Percentiles rank a stretch among this genome's conserved stretches.
These are phyloP conservation scores for Rosellinia necatrix DNA, from an alignment of 2,329 filamentous ascomycete genomes.

Conservation along the genomic window DNA sequence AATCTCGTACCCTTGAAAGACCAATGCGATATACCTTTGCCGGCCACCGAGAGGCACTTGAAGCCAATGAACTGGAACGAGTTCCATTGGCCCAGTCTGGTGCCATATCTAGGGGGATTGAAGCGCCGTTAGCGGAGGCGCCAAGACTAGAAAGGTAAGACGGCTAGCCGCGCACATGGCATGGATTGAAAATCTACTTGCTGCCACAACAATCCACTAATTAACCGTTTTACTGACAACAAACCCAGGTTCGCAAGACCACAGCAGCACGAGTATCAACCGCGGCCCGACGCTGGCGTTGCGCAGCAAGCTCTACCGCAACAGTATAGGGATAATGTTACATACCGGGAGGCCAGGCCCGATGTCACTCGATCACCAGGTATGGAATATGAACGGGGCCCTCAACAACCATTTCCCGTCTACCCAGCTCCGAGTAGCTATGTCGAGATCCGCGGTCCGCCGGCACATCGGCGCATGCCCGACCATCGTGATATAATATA, in stretches of 20 bases:
- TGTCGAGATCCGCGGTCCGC: slow-evolving; percentile 24
- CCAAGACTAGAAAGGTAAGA: slow-evolving; percentile 34
- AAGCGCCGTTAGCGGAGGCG: slow-evolving; percentile 15
- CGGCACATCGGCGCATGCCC: slow-evolving; percentile 24
- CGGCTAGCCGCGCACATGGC: background rate
- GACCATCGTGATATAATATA: slow-evolving; percentile 33
- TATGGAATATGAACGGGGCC: slow-evolving; percentile 22
- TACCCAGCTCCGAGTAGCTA: slow-evolving; percentile 29
- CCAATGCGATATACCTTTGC: slow-evolving; percentile 6
- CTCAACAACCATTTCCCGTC: slow-evolving; percentile 29
- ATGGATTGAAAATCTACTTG: background rate
- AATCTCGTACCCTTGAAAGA: background rate
- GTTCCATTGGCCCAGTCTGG: slow-evolving; percentile 21
- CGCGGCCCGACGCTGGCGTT: slow-evolving; percentile 12
- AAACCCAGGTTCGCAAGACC: slow-evolving; percentile 21
- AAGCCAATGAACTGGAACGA: slow-evolving; percentile 17
- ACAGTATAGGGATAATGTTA: slow-evolving; percentile 10
- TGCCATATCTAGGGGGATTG: slow-evolving; percentile 17
- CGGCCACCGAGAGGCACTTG: slow-evolving; percentile 24
- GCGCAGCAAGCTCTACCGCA: slow-evolving; percentile 6
- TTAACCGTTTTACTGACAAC: slow-evolving; percentile 23
- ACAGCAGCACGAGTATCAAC: slow-evolving; percentile 6
- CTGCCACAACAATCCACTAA: background rate
- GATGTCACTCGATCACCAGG: slow-evolving; percentile 9
- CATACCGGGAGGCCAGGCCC: slow-evolving; percentile 11